These are phyloP conservation scores for Lepidium campestre DNA, from an alignment of 441 rosid genomes.

Conservation along the genomic window DNA sequence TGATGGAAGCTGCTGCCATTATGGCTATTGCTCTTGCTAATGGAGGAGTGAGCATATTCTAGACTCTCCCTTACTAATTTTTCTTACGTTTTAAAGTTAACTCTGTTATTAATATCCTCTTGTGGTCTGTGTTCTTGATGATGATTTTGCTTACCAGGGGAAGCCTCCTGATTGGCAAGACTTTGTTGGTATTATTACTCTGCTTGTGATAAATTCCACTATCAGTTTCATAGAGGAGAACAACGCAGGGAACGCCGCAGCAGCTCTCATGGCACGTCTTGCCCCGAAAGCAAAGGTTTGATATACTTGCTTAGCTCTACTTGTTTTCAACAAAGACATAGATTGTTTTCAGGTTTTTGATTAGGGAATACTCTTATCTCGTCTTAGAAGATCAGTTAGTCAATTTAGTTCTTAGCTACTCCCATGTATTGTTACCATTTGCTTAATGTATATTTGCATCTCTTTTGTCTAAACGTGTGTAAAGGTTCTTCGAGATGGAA, in stretches of 20 bases:
- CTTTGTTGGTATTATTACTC: conserved; percentile 84
- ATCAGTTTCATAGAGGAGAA: conserved; percentile 95
- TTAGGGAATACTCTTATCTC: neutral
- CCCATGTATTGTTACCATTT: conserved; percentile 4
- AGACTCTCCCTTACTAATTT: neutral
- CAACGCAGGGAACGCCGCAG: conserved; percentile 95
- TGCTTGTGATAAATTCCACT: conserved; percentile 83
- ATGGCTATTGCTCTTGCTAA: conserved; percentile 99
- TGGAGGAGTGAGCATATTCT: conserved; percentile 70
- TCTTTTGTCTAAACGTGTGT: conserved; percentile 8
- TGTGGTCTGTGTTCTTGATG: neutral
- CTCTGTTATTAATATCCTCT: neutral
- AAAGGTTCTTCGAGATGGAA: conserved; percentile 90
- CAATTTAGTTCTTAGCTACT: neutral
- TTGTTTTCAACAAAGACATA: neutral
- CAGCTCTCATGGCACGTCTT: conserved; percentile 95
- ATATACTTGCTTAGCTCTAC: conserved; percentile 1
- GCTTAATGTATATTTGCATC: neutral
- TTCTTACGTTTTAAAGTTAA: neutral
- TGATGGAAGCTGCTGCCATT: conserved; percentile 96
- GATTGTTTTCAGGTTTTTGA: neutral
- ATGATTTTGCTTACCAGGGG: conserved; percentile 38
- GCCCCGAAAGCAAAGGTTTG: conserved; percentile 95
- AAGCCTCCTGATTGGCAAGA: conserved; percentile 99
- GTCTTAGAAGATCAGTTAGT: neutral